A percentile compares a stretch with the other conserved stretches of the same genome.
Conservation (phyloP, 139 green algal genomes). For the Chlorella sp. region DNA sequence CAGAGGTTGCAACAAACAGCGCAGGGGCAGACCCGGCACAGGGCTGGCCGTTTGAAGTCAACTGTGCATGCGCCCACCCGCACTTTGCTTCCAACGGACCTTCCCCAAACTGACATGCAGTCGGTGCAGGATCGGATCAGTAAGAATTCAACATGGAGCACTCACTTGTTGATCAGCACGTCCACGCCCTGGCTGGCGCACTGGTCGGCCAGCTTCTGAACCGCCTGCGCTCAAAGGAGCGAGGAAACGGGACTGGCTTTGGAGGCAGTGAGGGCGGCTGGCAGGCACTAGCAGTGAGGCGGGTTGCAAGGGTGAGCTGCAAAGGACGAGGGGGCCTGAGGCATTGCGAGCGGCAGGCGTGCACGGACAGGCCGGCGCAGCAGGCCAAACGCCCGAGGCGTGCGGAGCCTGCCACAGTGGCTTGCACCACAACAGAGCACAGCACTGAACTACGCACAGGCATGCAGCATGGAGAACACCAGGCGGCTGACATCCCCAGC, state of each 20-base stretch:
- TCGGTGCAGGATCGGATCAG: background rate
- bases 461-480: no score
- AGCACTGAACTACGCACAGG: no score
- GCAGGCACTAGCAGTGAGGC: background rate
- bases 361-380: no score
- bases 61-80: background rate
- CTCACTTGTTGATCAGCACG: conserved; percentile 79
- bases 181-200: conserved; percentile 62
- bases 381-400: background rate
- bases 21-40: background rate
- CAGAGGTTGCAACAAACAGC: background rate
- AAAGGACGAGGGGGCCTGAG: background rate
- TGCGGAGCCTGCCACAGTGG: no score
- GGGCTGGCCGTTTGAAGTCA: background rate
- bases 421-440: no score
- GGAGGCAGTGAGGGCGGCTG: background rate
- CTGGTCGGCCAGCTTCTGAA: conserved; percentile 24
- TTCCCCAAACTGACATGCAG: background rate
- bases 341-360: no score
- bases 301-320: background rate
- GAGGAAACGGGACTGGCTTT: background rate
- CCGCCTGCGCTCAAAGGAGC: background rate
- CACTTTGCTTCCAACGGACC: no score
- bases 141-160: background rate
- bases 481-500: no score